Evolutionary conservation across 805 yeast genomes (phyloP), one percentile per base, ranked within the genome.

Genomic region (Candida nitratophila): DNA sequence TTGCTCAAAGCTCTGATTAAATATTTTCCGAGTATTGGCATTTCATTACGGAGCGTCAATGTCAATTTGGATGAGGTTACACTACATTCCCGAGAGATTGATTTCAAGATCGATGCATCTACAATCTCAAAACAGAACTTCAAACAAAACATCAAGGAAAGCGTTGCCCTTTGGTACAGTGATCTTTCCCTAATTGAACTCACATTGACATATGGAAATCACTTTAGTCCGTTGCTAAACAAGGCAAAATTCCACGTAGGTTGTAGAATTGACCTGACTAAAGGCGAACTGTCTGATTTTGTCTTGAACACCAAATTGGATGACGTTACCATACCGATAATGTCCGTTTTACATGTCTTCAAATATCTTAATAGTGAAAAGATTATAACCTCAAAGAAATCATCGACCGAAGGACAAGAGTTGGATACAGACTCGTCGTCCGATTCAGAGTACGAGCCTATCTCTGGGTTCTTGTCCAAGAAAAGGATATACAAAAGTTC

Each of bases 1-100:
- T 16, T 56, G 1, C 15, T 49, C 2, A 43, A 47, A 17, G 41
- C 51, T n/a, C n/a, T 53, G 8, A 31, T 55, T 9, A 39, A 45
- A 2, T 46, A 44, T 11, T 43, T 55, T 22, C 65, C 64, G 0
- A 56, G 57, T 30, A 20, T 49, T 3, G 50, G 52, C 2, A 16
- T 62, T 4, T 42, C 42, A 29, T 29, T 62, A 9, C 29, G 34
- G n/a, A 45, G 50, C 17, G 21, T 51, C 4, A 40, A 11, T n/a
- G 29, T 39, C 15, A 16, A 39, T n/a, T 15, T 24, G 3, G 14
- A 4, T 3, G 19, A 29, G 4, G 14, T 30, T 7, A 15, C 3
- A 24, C 19, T 39, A 6, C n/a, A 29, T 9, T 7, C 17, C 14
- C 3, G 15, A 4, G 10, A 6, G 3, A 10, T 37, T 11, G 22